phyloP scores from a whole-genome alignment of 108 stramenopile species.

The Schizochytrium sp. region DNA sequence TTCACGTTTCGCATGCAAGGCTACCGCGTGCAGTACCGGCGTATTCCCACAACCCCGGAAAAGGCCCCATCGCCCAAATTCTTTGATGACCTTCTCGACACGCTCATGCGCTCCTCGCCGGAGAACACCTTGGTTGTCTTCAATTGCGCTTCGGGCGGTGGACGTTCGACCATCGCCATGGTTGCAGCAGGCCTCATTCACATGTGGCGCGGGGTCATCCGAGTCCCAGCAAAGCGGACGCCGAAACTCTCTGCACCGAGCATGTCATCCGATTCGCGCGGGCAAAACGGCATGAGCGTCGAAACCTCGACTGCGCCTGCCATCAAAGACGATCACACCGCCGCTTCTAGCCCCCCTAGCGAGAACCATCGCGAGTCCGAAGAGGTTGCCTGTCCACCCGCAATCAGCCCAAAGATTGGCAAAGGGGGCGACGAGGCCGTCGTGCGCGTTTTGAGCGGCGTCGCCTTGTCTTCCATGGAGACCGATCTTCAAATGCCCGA shows the following conservation, averaged over 20 bases:
- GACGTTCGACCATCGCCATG: not conserved
- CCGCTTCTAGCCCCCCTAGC: too few species aligned
- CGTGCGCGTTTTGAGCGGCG: not conserved
- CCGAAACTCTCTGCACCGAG: not conserved
- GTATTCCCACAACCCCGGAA: not conserved
- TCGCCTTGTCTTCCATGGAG: not conserved
- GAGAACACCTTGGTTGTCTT: not conserved
- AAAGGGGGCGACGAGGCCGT: not conserved
- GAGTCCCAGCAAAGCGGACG: not conserved
- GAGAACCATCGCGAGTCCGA: too few species aligned
- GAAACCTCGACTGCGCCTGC: not conserved
- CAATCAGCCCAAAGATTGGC: too few species aligned
- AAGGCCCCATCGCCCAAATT: not conserved
- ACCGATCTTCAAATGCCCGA: not conserved
- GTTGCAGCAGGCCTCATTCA: not conserved
- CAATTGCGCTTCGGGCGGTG: not conserved
- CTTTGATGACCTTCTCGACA: not conserved
- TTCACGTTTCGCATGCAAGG: not conserved
- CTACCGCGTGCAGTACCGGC: not conserved
- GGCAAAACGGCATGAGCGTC: not conserved
- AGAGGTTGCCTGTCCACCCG: too few species aligned
- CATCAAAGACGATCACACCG: too few species aligned
- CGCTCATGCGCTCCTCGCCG: not conserved
- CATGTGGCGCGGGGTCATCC: conserved; percentile 3
- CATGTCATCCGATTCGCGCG: too few species aligned